phyloP scores from a whole-genome alignment of 2,329 filamentous ascomycete species.

The Neonectria hederae region DNA sequence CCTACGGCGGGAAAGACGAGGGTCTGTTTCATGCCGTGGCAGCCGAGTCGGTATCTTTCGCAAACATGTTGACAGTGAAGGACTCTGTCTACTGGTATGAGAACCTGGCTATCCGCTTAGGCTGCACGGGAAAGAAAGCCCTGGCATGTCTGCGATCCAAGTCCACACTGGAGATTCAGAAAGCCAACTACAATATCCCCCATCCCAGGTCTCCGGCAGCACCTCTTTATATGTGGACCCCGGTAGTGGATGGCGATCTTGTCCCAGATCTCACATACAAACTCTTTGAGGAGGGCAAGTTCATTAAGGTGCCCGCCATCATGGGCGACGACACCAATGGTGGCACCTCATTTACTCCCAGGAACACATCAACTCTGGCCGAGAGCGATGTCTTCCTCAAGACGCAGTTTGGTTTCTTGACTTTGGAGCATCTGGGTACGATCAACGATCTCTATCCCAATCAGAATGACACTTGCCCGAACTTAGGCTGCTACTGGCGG shows the following conservation, averaged over 20 bases:
- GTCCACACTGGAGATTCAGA: constrained; percentile 53
- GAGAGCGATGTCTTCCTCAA: constrained; percentile 48
- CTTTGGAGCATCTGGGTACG: constrained; percentile 43
- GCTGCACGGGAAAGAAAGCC: constrained; percentile 51
- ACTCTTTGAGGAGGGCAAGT: constrained; percentile 57
- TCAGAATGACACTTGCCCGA: constrained; percentile 45
- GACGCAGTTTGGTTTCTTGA: constrained; percentile 48
- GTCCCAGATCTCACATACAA: constrained; percentile 61
- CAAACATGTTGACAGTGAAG: constrained; percentile 55
- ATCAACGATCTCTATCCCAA: constrained; percentile 50
- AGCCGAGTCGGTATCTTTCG: constrained; percentile 63
- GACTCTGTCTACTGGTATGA: constrained; percentile 64
- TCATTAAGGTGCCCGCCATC: constrained; percentile 64
- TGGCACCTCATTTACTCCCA: constrained; percentile 49
- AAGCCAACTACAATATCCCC: constrained; percentile 52
- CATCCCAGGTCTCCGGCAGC: constrained; percentile 38
- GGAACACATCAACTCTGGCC: constrained; percentile 44
- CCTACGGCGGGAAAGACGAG: constrained; percentile 59
- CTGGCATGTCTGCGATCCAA: constrained; percentile 58
- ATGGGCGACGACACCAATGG: constrained; percentile 53
- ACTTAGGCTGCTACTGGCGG: constrained; percentile 49
- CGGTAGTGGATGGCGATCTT: constrained; percentile 64
- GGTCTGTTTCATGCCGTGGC: constrained; percentile 62
- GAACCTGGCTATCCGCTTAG: constrained; percentile 55
- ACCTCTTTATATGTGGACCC: constrained; percentile 64